phyloP scores from a whole-genome alignment of 2,329 filamentous ascomycete species.

The Colletotrichum sojae region DNA sequence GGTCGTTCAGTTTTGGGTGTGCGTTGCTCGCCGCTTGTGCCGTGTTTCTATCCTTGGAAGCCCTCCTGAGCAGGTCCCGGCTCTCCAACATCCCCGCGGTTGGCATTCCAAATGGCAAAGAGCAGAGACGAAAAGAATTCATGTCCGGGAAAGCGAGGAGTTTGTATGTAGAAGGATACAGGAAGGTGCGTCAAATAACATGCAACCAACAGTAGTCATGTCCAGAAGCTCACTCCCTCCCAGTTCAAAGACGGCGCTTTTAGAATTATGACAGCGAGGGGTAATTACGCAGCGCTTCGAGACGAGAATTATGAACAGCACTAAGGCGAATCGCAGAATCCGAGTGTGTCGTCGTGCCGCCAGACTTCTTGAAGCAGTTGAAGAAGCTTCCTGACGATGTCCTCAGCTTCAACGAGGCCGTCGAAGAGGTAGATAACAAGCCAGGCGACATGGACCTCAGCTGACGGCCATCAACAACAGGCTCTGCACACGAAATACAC shows the following conservation, averaged over 20 bases:
- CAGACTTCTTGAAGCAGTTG: slow-evolving; percentile 48
- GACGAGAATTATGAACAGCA: neutral
- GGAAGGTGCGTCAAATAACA: neutral
- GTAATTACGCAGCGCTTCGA: slow-evolving; percentile 20
- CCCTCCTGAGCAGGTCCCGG: neutral
- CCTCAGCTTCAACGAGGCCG: slow-evolving; percentile 47
- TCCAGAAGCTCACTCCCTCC: neutral
- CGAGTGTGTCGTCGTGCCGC: slow-evolving; percentile 45
- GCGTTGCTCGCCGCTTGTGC: neutral
- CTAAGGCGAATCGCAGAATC: neutral
- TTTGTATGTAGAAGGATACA: slow-evolving; percentile 3
- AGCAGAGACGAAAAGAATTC: neutral
- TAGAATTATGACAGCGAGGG: slow-evolving; percentile 45
- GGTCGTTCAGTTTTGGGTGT: too few relatives aligned
- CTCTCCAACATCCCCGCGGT: neutral
- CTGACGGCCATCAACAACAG: slow-evolving; percentile 44
- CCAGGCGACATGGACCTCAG: neutral
- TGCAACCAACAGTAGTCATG: neutral
- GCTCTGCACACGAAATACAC: slow-evolving; percentile 65
- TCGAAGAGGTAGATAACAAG: slow-evolving; percentile 41
- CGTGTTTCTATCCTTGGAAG: neutral
- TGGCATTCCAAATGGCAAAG: neutral
- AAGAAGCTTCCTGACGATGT: slow-evolving; percentile 48
- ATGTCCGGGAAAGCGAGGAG: slow-evolving; percentile 2
- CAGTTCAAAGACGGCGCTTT: slow-evolving; percentile 50